Percentiles rank a stretch among this genome's conserved stretches.
These are phyloP conservation scores for Aspergillus unguis DNA, from an alignment of 2,329 filamentous ascomycete species.

Conservation along the genomic window DNA sequence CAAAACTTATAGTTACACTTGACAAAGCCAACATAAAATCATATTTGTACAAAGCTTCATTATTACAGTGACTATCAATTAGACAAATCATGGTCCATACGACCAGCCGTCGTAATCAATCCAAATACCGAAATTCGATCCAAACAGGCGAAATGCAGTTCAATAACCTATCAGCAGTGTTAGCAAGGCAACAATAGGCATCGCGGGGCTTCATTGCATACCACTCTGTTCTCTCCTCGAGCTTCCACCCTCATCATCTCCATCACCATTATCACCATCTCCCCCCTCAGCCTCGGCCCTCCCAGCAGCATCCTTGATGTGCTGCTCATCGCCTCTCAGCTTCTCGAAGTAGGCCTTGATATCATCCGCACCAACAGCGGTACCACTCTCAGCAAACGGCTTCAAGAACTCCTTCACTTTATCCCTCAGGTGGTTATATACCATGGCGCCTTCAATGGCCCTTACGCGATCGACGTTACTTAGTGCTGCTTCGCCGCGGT, in stretches of 20 bases:
- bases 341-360: slow-evolving; percentile 97
- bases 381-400: slow-evolving; percentile 87
- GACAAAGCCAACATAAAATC: too few relatives aligned
- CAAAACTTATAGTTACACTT: too few relatives aligned
- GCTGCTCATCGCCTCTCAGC: slow-evolving; percentile 79
- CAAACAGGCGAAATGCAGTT: too few relatives aligned
- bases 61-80: not conserved
- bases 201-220: slow-evolving; percentile 22
- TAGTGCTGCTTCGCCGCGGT: slow-evolving; percentile 87
- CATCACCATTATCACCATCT: slow-evolving; percentile 33
- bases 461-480: slow-evolving; percentile 88
- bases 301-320: slow-evolving; percentile 61
- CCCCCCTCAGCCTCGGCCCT: slow-evolving; percentile 45
- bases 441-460: slow-evolving; percentile 96
- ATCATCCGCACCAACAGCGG: slow-evolving; percentile 87
- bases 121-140: too few relatives aligned
- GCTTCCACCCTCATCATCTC: slow-evolving; percentile 26
- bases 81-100: too few relatives aligned
- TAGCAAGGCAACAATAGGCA: too few relatives aligned
- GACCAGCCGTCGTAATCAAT: too few relatives aligned
- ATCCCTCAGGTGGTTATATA: slow-evolving; percentile 93
- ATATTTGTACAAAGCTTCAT: not conserved
- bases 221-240: slow-evolving; percentile 48
- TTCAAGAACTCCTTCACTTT: slow-evolving; percentile 93
- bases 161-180: too few relatives aligned